phyloP scores from a whole-genome alignment of 176 grass and related monocot species.

The Carex kokanica region DNA sequence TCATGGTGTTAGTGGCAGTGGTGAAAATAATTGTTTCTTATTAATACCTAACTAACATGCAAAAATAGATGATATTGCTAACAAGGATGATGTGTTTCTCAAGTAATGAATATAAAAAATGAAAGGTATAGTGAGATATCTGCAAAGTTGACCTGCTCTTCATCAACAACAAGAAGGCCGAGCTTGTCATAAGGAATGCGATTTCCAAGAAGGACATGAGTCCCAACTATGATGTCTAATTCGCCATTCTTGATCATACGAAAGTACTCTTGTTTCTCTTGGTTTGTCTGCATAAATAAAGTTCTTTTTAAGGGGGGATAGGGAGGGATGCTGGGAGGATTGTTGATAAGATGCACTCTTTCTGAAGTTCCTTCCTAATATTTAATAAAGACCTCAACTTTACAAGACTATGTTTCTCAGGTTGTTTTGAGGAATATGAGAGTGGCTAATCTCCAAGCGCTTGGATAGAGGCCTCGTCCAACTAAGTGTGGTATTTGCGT shows the following conservation, averaged over 20 bases:
- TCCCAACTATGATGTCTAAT: constrained; percentile 83
- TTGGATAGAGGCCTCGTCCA: too few species aligned
- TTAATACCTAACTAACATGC: neutral
- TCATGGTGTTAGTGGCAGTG: neutral
- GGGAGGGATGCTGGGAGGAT: neutral
- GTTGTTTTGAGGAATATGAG: too few species aligned
- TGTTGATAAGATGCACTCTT: neutral
- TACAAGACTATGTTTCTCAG: neutral
- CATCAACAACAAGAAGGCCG: constrained; percentile 91
- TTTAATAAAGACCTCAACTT: neutral
- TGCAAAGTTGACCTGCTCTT: constrained; percentile 61
- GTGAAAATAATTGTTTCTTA: neutral
- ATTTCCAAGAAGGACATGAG: constrained; percentile 86
- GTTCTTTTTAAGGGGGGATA: neutral
- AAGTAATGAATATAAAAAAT: neutral
- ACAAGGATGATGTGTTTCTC: neutral
- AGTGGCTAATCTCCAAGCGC: too few species aligned
- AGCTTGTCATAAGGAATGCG: constrained; percentile 76
- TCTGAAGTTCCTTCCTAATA: constrained; percentile 1
- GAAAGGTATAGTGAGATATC: constrained; percentile 1
- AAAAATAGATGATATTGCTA: neutral
- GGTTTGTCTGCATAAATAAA: constrained; percentile 54
- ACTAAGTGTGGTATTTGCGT: too few species aligned
- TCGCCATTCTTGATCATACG: constrained; percentile 63
- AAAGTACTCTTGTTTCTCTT: constrained; percentile 67